Evolutionary conservation across 2,329 filamentous ascomycete genomes (phyloP).

Genomic region (Capronia americana): DNA sequence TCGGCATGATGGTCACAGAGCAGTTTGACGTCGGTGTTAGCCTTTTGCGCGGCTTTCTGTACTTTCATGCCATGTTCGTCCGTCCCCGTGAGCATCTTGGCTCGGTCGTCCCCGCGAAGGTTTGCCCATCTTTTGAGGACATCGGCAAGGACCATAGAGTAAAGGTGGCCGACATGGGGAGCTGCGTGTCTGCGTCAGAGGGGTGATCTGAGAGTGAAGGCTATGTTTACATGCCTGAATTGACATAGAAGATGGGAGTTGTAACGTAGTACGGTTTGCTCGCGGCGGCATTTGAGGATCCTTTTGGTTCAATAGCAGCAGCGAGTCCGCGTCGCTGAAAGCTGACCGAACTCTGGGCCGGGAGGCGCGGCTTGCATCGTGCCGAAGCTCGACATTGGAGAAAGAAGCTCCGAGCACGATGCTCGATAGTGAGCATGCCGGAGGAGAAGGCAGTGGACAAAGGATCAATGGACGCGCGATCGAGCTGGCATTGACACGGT

Average conservation of each 20-base stretch:
- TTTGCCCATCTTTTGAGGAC: constrained; percentile 90
- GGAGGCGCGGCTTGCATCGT: neutral
- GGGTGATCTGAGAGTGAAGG: neutral
- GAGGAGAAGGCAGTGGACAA: neutral
- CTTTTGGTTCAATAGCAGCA: constrained; percentile 17
- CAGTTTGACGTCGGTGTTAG: constrained; percentile 74
- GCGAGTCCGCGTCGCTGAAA: constrained; percentile 25
- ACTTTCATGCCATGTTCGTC: constrained; percentile 99
- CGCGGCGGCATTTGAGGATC: neutral
- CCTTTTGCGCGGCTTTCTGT: constrained; percentile 78
- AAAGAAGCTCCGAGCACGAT: constrained; percentile 33
- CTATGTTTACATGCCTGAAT: constrained; percentile 69
- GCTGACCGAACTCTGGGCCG: neutral
- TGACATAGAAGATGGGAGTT: constrained; percentile 98
- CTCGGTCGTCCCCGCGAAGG: constrained; percentile 69
- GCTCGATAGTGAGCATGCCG: constrained; percentile 30
- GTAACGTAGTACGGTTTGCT: constrained; percentile 92
- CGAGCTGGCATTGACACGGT: neutral
- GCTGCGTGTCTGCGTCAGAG: constrained; percentile 58
- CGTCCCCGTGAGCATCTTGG: constrained; percentile 85
- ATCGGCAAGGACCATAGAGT: constrained; percentile 89
- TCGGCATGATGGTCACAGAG: constrained; percentile 86
- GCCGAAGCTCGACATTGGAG: constrained; percentile 34
- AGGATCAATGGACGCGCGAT: neutral
- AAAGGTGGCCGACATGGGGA: constrained; percentile 93